Conservation (phyloP, 2,329 filamentous ascomycete species). For the Cladophialophora exuberans region DNA sequence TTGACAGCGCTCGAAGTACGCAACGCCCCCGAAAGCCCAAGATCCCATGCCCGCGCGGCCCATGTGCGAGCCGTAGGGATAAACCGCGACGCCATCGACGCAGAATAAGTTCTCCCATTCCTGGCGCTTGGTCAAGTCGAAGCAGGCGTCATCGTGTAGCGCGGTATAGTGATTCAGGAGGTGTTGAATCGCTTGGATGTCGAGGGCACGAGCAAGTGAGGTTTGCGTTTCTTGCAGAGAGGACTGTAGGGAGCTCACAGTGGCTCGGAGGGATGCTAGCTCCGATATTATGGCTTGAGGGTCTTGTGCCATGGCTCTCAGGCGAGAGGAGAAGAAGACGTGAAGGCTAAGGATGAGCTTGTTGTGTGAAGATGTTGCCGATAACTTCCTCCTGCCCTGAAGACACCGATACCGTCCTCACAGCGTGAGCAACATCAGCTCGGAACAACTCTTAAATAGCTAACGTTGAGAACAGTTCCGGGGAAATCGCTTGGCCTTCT, state of each 20-base stretch:
- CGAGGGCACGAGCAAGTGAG: neutral
- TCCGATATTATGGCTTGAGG: slow-evolving; percentile 3
- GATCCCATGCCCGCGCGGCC: slow-evolving; percentile 15
- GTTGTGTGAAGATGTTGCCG: too few species aligned
- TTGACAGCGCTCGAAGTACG: slow-evolving; percentile 17
- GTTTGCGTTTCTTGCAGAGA: slow-evolving; percentile 6
- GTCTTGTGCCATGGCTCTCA: neutral
- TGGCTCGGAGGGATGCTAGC: slow-evolving; percentile 7
- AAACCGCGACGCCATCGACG: slow-evolving; percentile 16
- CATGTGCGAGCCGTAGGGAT: slow-evolving; percentile 16
- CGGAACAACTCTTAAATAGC: too few species aligned
- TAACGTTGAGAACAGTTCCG: neutral
- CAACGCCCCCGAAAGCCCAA: slow-evolving; percentile 15
- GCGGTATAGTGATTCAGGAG: slow-evolving; percentile 23
- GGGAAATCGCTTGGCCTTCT: neutral
- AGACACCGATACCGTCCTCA: too few species aligned
- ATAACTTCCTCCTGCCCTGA: too few species aligned
- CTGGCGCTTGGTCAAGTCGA: slow-evolving; percentile 14
- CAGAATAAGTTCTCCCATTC: slow-evolving; percentile 22
- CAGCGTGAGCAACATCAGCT: too few species aligned
- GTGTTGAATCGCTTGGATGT: slow-evolving; percentile 21
- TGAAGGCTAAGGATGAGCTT: too few species aligned
- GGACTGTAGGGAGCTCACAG: slow-evolving; percentile 9
- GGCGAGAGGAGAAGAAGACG: neutral
- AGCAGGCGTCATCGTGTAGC: slow-evolving; percentile 20